These are phyloP conservation scores for Leccinum rimulosum DNA, from an alignment of 768 basidiomycete genomes.

Conservation along the genomic window DNA sequence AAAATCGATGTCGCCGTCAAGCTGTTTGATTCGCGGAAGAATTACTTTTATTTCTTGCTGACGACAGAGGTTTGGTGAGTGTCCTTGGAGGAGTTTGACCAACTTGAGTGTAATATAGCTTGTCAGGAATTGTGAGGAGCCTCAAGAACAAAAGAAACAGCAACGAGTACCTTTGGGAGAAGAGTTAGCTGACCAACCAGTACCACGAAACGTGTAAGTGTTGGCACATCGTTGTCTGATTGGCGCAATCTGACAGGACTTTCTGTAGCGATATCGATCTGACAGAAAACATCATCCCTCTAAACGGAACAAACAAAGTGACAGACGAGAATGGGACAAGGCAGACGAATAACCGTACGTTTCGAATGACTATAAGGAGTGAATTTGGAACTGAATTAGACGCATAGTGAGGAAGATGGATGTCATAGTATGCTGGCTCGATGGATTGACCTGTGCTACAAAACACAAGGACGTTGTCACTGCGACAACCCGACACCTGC, in stretches of 20 bases:
- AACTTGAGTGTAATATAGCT: not conserved
- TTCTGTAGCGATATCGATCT: too few relatives aligned
- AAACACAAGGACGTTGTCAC: constrained; percentile 10
- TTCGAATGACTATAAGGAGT: not conserved
- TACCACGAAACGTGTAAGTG: not conserved
- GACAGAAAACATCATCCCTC: too few relatives aligned
- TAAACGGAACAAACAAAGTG: too few relatives aligned
- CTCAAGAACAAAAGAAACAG: not conserved
- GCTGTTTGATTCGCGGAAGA: constrained; percentile 5
- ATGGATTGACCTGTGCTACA: constrained; percentile 10
- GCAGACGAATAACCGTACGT: not conserved
- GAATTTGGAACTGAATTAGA: not conserved
- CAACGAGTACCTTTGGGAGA: not conserved
- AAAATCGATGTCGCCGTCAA: constrained; percentile 6
- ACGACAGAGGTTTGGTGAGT: constrained; percentile 10
- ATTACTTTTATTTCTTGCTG: constrained; percentile 10
- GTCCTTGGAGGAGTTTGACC: not conserved
- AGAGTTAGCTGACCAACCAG: not conserved
- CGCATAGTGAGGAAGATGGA: constrained; percentile 8
- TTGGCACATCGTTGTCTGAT: too few relatives aligned
- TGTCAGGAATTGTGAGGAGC: constrained; percentile 8
- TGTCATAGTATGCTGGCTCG: constrained; percentile 7
- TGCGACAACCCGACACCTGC: constrained; percentile 5
- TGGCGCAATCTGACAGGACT: too few relatives aligned
- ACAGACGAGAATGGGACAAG: too few relatives aligned